These are phyloP conservation scores for Oryza australiensis DNA, from an alignment of 176 grass and related monocot species.

Conservation along the genomic window DNA sequence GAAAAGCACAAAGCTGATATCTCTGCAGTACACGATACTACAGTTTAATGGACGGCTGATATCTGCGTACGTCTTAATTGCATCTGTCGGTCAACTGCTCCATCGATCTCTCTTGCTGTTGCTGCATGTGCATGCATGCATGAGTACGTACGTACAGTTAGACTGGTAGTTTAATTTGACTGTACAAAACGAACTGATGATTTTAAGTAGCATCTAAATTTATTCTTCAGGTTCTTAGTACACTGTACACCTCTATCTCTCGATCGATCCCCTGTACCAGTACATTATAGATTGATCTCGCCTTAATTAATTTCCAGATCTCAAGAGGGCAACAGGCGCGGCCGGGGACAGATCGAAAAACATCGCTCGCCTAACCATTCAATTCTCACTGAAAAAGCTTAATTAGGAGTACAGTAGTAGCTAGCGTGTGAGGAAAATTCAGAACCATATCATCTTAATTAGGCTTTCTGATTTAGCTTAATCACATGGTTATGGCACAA, in stretches of 20 bases:
- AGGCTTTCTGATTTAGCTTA: background rate
- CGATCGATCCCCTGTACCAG: background rate
- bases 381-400: background rate
- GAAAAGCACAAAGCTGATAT: background rate
- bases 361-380: background rate
- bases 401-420: background rate
- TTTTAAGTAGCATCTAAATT: background rate
- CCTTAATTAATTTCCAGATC: background rate
- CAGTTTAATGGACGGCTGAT: background rate
- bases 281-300: background rate
- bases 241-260: background rate
- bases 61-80: background rate
- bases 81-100: background rate
- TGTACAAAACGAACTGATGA: background rate
- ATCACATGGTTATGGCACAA: background rate
- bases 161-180: background rate
- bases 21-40: background rate
- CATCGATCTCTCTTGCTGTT: background rate
- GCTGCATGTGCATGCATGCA: background rate
- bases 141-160: background rate
- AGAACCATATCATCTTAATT: background rate
- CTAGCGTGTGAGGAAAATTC: background rate
- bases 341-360: background rate
- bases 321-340: background rate
- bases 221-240: background rate